Base-by-base conservation (phyloP, 2,329 filamentous ascomycete species). In the Neoascochyta sp. region DNA sequence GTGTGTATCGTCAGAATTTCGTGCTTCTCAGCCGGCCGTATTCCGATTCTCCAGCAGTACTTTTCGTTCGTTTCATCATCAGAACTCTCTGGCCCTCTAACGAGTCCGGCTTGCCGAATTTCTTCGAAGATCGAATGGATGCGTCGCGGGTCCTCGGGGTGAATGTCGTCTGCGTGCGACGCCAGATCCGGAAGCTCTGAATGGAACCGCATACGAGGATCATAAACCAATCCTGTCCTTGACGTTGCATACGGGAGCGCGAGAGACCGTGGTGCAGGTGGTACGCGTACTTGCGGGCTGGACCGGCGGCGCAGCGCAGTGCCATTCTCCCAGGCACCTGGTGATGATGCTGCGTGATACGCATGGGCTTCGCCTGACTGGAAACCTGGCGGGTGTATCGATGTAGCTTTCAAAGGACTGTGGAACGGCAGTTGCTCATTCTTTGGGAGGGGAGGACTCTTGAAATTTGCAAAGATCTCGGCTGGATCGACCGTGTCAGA, bases 171-270 rank as follows among this genome's bases (percentile, higher is more conserved):
- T 1, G 75, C 73, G 16, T 61, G 59, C 1, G 52, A 41, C 31
- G 45, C 47, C 16, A 50, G 38, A 11, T 68, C 63, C 3, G 69
- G 66, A 3, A 73, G 68, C 57, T 95, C 94, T 32, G 88, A 85
- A 60, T 98, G 92, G 39, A 93, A 83, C 39, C 92, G 87, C 92
- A 98, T 98, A 17, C 90, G 80, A 34, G 86, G 81, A 66, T 98
- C 92, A 58, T 96, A 98, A 45, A 73, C 67, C 2, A 73, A 53
- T 1, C 70, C 70, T 7, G 69, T 70, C 38, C 47, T 60, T 16
- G 44, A 50, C 3, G 56, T 52, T 14, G 53, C 45, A 25, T 59
- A 55, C 5, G 52, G 50, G 2, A 62, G 45, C 6, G 44, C 46
- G n/a, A 50, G 30, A 34, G 59, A 67, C 32, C 59, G 64, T 13